Base-by-base conservation (phyloP, 768 basidiomycete genomes). In the Auriculariales sp. region DNA sequence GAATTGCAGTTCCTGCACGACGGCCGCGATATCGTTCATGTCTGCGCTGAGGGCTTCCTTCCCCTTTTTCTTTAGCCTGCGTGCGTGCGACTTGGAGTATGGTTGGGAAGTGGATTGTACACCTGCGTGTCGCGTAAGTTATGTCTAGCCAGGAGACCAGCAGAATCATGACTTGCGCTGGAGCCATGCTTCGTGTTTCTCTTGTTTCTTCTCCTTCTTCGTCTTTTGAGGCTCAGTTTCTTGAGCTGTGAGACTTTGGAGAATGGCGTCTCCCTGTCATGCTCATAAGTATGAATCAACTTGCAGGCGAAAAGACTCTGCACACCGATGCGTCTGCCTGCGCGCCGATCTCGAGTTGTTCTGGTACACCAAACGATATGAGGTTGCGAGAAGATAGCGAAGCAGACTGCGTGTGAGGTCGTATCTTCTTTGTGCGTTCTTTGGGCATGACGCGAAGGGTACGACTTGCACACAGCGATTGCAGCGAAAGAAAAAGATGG, bases 21-120 rank as follows among this genome's bases (percentile, higher is more conserved):
- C 57, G 17, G 49, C 63, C 52, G 74, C 69, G 46, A 69, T 59
- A 17, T 62, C 60, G 17, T 50, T 51, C 50, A 70, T 52, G 22
- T 61, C 64, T 33, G 66, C 61, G n/a, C 57, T 28, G 9, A 59
- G 47, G 17, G 34, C 22, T n/a, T 56, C 62, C 12, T 71, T 78
- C 46, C 73, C 77, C 58, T 77, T 84, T 56, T 77, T 77, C 59
- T 84, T 86, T 58, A 81, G 57, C 28, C 85, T 77, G 22, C 83
- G 75, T 36, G 64, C 67, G 58, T 87, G 85, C 17, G 78, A 81
- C 62, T 79, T 87, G 0, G 85, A 87, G 58, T 82, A 78, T 17
- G 77, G 77, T 1, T 70, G 64, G 32, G 62, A 65, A 4, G 69
- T 67, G 3, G 68, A 62, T 51, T 72, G 75, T 39, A 87, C 62